Evolutionary conservation across 805 yeast species (phyloP).

Genomic region (Clavispora vitiphila): DNA sequence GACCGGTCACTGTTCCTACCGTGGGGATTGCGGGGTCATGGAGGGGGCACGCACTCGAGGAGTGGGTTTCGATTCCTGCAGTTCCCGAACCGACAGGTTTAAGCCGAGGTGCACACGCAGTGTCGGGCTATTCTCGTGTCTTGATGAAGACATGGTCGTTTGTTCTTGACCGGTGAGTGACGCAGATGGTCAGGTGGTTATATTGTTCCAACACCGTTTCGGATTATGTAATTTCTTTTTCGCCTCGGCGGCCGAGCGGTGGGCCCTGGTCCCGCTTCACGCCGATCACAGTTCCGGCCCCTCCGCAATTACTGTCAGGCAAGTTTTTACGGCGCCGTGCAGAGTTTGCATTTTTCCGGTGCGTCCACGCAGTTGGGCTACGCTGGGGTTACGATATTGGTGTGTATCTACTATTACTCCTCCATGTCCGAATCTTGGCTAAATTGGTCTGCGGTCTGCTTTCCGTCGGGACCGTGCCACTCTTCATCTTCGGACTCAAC

Average conservation of each 20-base stretch:
- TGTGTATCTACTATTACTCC: constrained; percentile 2
- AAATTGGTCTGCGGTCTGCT: not conserved
- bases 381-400: no score
- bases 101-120: not conserved
- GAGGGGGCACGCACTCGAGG: not conserved
- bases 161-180: no score
- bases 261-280: no score
- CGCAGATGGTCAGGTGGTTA: not conserved
- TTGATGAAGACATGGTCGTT: no score
- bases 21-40: not conserved
- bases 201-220: not conserved
- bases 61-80: not conserved
- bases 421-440: constrained; percentile 12
- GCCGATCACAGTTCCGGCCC: not conserved
- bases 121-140: no score
- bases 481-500: constrained; percentile 10
- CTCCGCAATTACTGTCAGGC: not conserved
- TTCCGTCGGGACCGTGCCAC: constrained; percentile 13
- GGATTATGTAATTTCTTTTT: not conserved
- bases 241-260: no score
- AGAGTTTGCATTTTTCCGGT: not conserved
- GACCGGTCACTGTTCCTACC: no score
- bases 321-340: not conserved
- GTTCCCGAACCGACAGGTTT: not conserved
- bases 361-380: no score